Conservation (phyloP, 768 basidiomycete species). For the Termitomyces sp. region DNA sequence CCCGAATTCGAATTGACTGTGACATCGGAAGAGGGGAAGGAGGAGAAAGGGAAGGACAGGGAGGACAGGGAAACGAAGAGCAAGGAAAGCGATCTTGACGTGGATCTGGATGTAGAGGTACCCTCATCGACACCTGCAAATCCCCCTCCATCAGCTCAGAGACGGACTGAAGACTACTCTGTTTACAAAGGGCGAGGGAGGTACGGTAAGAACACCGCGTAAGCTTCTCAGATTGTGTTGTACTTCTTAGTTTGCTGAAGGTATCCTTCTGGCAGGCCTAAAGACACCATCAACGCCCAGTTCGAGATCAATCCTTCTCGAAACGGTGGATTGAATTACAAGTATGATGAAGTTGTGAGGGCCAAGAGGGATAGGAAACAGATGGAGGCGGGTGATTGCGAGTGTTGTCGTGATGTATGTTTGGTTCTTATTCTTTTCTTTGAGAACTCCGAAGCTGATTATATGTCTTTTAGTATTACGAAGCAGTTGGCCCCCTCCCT, state of each 20-base stretch:
- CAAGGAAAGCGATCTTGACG: conserved; percentile 12
- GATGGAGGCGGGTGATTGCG: conserved; percentile 76
- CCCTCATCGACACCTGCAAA: conserved; percentile 19
- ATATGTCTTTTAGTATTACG: conserved; percentile 59
- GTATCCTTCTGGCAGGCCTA: conserved; percentile 15
- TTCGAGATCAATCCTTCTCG: conserved; percentile 61
- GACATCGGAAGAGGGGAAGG: neutral
- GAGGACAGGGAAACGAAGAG: conserved; percentile 14
- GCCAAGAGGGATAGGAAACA: conserved; percentile 53
- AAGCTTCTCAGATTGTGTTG: conserved; percentile 10
- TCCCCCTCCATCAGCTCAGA: conserved; percentile 14
- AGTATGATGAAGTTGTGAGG: conserved; percentile 76
- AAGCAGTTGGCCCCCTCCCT: conserved; percentile 69
- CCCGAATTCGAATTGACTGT: neutral
- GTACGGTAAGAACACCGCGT: conserved; percentile 39
- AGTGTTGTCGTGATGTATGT: conserved; percentile 72
- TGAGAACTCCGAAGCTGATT: neutral
- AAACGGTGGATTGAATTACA: conserved; percentile 62
- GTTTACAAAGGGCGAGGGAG: conserved; percentile 55
- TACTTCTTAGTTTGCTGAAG: neutral
- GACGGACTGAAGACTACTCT: conserved; percentile 32
- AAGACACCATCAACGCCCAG: conserved; percentile 49
- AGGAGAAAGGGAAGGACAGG: neutral
- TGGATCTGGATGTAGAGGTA: neutral
- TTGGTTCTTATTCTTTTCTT: neutral